Percentiles rank a stretch among this genome's conserved stretches.
These are phyloP conservation scores for Clonostachys solani DNA, from an alignment of 2,329 filamentous ascomycete species.

Conservation along the genomic window DNA sequence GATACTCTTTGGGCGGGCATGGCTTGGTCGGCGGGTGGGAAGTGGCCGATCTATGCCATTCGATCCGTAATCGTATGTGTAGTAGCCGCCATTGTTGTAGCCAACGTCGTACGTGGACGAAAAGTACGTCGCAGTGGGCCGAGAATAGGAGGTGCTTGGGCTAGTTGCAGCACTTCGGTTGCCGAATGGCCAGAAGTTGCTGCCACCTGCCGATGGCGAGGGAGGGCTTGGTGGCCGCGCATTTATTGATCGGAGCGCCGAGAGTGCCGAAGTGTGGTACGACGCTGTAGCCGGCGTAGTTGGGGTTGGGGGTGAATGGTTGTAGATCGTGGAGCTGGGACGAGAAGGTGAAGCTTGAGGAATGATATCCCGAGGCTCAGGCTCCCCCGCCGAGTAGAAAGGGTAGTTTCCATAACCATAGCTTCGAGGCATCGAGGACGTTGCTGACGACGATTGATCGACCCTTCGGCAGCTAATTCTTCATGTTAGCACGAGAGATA, in stretches of 20 bases:
- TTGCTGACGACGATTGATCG: slow-evolving; percentile 36
- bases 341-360: slow-evolving; percentile 60
- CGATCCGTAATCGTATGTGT: slow-evolving; percentile 26
- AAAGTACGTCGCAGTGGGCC: slow-evolving; percentile 33
- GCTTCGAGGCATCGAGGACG: slow-evolving; percentile 16
- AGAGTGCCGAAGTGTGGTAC: slow-evolving; percentile 45
- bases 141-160: slow-evolving; percentile 47
- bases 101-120: slow-evolving; percentile 49
- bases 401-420: slow-evolving; percentile 33
- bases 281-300: slow-evolving; percentile 32
- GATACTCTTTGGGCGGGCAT: slow-evolving; percentile 57
- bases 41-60: slow-evolving; percentile 48
- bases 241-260: slow-evolving; percentile 46
- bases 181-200: slow-evolving; percentile 47
- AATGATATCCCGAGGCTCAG: slow-evolving; percentile 58
- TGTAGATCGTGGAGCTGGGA: slow-evolving; percentile 49
- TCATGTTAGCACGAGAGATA: slow-evolving; percentile 24
- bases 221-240: slow-evolving; percentile 48
- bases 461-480: slow-evolving; percentile 38
- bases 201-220: slow-evolving; percentile 41
- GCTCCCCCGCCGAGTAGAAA: slow-evolving; percentile 36
- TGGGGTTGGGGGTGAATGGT: slow-evolving; percentile 44
- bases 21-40: slow-evolving; percentile 49
- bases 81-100: slow-evolving; percentile 31
- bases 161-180: slow-evolving; percentile 44